A percentile compares a stretch with the other conserved stretches of the same genome.
These are phyloP conservation scores for Penicillium decumbens DNA, from an alignment of 2,329 filamentous ascomycete genomes.

Conservation along the genomic window DNA sequence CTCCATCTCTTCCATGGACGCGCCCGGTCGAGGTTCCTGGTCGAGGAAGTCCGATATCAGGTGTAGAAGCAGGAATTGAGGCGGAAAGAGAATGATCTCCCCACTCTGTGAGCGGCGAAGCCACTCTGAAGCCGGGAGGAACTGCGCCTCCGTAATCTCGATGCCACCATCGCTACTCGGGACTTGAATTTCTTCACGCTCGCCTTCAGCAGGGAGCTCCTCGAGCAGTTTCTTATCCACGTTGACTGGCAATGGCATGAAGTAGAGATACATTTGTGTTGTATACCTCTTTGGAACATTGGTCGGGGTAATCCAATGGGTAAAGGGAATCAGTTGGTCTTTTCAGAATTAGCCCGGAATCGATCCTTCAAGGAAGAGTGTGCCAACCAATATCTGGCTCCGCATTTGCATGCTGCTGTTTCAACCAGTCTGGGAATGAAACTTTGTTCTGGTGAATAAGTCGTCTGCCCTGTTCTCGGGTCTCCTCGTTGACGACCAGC, in stretches of 20 bases:
- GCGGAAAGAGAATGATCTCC: slow-evolving; percentile 81
- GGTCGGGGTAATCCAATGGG: slow-evolving; percentile 80
- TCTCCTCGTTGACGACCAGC: slow-evolving; percentile 56
- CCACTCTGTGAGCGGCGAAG: slow-evolving; percentile 58
- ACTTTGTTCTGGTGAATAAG: slow-evolving; percentile 63
- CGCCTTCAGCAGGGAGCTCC: slow-evolving; percentile 37
- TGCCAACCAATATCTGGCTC: slow-evolving; percentile 55
- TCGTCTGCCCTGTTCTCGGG: slow-evolving; percentile 62
- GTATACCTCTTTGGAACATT: slow-evolving; percentile 73
- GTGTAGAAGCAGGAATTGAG: slow-evolving; percentile 64
- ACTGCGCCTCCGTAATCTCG: slow-evolving; percentile 70
- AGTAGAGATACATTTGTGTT: slow-evolving; percentile 95
- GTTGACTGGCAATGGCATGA: slow-evolving; percentile 60
- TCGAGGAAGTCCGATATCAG: slow-evolving; percentile 50
- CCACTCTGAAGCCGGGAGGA: slow-evolving; percentile 67
- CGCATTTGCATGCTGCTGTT: slow-evolving; percentile 32
- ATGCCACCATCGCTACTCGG: slow-evolving; percentile 67
- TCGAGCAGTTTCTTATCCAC: slow-evolving; percentile 28
- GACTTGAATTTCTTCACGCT: slow-evolving; percentile 58
- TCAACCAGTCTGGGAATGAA: slow-evolving; percentile 64
- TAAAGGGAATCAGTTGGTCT: slow-evolving; percentile 73
- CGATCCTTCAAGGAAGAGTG: background rate
- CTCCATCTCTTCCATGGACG: slow-evolving; percentile 27
- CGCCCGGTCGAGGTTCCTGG: slow-evolving; percentile 24
- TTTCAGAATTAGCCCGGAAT: slow-evolving; percentile 1